Evolutionary conservation across 768 basidiomycete species (phyloP).

Genomic region (Pisolithus marmoratus): DNA sequence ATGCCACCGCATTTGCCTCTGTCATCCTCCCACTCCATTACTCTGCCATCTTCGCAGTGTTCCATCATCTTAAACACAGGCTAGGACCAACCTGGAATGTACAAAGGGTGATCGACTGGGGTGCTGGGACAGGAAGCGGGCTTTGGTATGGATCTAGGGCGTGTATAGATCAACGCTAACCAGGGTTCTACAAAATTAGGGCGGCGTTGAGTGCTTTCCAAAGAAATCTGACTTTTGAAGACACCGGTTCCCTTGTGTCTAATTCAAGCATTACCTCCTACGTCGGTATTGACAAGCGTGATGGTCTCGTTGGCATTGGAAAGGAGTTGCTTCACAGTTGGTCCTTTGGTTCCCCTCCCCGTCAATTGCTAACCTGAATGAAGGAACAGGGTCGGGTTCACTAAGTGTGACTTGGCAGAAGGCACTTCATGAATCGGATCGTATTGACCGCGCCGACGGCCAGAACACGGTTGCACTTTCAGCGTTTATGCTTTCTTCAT

Average conservation of each 20-base stretch:
- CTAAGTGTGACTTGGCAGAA: slow-evolving; percentile 52
- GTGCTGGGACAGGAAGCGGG: slow-evolving; percentile 75
- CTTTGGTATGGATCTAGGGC: slow-evolving; percentile 54
- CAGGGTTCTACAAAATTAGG: slow-evolving; percentile 35
- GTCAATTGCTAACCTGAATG: slow-evolving; percentile 11
- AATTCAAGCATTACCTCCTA: slow-evolving; percentile 57
- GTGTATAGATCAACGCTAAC: slow-evolving; percentile 3
- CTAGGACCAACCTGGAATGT: slow-evolving; percentile 58
- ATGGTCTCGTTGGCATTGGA: slow-evolving; percentile 62
- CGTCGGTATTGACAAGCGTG: slow-evolving; percentile 71
- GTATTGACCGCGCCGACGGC: slow-evolving; percentile 37
- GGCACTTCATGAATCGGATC: slow-evolving; percentile 45
- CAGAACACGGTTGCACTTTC: slow-evolving; percentile 65
- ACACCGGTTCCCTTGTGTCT: slow-evolving; percentile 33
- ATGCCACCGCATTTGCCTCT: slow-evolving; percentile 81
- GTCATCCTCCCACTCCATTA: slow-evolving; percentile 85
- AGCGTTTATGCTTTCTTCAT: slow-evolving; percentile 79
- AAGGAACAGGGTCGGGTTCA: slow-evolving; percentile 45
- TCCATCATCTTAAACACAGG: slow-evolving; percentile 60
- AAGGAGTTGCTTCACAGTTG: slow-evolving; percentile 57
- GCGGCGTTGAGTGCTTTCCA: slow-evolving; percentile 65
- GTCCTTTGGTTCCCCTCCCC: slow-evolving; percentile 8
- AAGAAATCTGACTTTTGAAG: slow-evolving; percentile 18
- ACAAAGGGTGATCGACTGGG: slow-evolving; percentile 75
- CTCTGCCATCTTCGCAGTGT: slow-evolving; percentile 70